Conservation (phyloP, 2,329 filamentous ascomycete genomes). For the Camptophora hylomeconis region DNA sequence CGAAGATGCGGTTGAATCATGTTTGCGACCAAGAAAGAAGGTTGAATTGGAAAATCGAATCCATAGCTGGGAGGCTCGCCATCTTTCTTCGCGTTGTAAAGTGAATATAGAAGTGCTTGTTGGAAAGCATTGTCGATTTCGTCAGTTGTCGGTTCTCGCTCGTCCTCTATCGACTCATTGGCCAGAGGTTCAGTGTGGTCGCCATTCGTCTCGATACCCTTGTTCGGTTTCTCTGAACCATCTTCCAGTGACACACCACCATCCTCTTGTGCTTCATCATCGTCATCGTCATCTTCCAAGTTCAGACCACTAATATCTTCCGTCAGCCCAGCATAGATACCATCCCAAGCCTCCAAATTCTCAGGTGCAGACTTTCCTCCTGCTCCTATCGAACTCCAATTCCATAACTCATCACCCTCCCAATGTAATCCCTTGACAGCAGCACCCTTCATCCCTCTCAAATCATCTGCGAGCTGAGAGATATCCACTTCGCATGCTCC, state of each 20-base stretch:
- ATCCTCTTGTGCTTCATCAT: slow-evolving; percentile 26
- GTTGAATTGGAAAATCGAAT: slow-evolving; percentile 49
- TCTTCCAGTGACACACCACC: slow-evolving; percentile 31
- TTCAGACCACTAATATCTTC: slow-evolving; percentile 25
- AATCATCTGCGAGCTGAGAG: slow-evolving; percentile 35
- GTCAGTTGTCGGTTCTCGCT: slow-evolving; percentile 43
- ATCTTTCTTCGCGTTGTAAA: slow-evolving; percentile 46
- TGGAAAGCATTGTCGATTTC: slow-evolving; percentile 55
- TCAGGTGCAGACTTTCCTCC: slow-evolving; percentile 41
- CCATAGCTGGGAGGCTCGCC: slow-evolving; percentile 40
- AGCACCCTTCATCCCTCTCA: slow-evolving; percentile 49
- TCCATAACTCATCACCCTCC: slow-evolving; percentile 58
- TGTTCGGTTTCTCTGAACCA: slow-evolving; percentile 12
- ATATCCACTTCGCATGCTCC: slow-evolving; percentile 54
- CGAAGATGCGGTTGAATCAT: slow-evolving; percentile 56
- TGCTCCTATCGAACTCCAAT: slow-evolving; percentile 43
- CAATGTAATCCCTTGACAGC: slow-evolving; percentile 55
- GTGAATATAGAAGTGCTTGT: slow-evolving; percentile 50
- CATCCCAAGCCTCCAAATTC: slow-evolving; percentile 39
- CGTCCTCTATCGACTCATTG: slow-evolving; percentile 26
- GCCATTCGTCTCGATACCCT: slow-evolving; percentile 1
- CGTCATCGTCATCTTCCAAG: slow-evolving; percentile 31
- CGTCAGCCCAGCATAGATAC: slow-evolving; percentile 19
- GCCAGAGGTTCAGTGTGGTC: slow-evolving; percentile 1
- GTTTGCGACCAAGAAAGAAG: slow-evolving; percentile 49